Conservation (phyloP, 1,284 basidiomycete genomes). For the Tremellales sp. region DNA sequence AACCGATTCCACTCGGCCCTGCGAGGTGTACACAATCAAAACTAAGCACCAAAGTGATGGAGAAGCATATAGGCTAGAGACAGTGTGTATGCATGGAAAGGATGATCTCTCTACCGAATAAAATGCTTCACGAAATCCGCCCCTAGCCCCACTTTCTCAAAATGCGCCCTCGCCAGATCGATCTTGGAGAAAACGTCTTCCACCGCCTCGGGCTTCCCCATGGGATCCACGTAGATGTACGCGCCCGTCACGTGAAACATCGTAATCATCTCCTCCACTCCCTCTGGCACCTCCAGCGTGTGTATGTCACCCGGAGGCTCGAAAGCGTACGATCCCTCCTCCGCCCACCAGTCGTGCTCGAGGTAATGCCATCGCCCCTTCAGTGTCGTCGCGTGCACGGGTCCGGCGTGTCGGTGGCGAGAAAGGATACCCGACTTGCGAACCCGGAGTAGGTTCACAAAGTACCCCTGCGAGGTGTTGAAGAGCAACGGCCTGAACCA, state of each 20-base stretch:
- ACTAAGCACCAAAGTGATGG: too few relatives aligned
- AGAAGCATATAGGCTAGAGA: too few relatives aligned
- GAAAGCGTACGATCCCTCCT: slow-evolving; percentile 21
- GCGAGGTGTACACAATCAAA: too few relatives aligned
- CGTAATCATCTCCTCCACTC: slow-evolving; percentile 25
- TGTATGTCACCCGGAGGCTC: slow-evolving; percentile 24
- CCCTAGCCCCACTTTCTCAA: slow-evolving; percentile 21
- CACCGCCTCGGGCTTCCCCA: slow-evolving; percentile 16
- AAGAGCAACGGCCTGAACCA: slow-evolving; percentile 24
- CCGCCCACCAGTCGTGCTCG: slow-evolving; percentile 27
- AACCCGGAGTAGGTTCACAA: slow-evolving; percentile 25
- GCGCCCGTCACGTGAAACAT: slow-evolving; percentile 25
- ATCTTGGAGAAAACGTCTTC: slow-evolving; percentile 27
- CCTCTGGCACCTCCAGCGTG: slow-evolving; percentile 23
- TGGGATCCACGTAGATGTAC: slow-evolving; percentile 20
- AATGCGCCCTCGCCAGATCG: slow-evolving; percentile 20
- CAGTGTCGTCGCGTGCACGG: slow-evolving; percentile 22
- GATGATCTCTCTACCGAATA: slow-evolving; percentile 14
- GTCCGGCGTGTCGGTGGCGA: slow-evolving; percentile 22
- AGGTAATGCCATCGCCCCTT: slow-evolving; percentile 24
- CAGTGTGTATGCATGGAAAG: background rate
- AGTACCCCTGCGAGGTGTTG: slow-evolving; percentile 22
- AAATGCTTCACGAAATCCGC: slow-evolving; percentile 22
- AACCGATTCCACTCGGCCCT: too few relatives aligned
- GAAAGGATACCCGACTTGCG: slow-evolving; percentile 24